These are phyloP conservation scores for Aspergillus ruber DNA, from an alignment of 2,329 filamentous ascomycete species.

Conservation along the genomic window DNA sequence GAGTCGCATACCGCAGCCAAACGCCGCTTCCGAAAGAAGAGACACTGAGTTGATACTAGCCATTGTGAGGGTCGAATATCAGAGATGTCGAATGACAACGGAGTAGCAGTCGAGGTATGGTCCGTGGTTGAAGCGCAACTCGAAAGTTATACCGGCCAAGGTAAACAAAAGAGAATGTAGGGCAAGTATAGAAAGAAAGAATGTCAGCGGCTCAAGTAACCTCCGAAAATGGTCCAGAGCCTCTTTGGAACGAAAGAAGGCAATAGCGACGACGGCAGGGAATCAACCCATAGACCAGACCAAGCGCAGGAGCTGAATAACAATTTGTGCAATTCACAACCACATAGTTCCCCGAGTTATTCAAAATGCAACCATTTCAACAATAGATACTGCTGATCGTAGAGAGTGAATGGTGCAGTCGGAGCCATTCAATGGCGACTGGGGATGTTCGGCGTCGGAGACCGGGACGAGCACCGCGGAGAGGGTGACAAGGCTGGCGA, in stretches of 20 bases:
- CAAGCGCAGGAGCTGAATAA: neutral
- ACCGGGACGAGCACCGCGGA: neutral
- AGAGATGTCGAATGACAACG: neutral
- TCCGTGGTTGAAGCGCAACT: neutral
- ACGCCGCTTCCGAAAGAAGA: constrained; percentile 33
- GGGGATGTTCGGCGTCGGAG: neutral
- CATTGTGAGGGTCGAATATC: constrained; percentile 15
- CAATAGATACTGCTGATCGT: neutral
- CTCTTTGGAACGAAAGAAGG: neutral
- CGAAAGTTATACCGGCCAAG: neutral
- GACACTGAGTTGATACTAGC: constrained; percentile 28
- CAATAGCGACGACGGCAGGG: neutral
- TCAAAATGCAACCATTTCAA: neutral
- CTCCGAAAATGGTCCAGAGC: neutral
- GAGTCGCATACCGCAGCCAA: constrained; percentile 33
- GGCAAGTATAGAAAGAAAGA: neutral
- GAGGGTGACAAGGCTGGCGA: neutral
- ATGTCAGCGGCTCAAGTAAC: neutral
- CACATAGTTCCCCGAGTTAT: neutral
- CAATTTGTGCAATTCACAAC: neutral
- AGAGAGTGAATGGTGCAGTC: neutral
- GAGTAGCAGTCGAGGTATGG: neutral
- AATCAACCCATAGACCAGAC: neutral
- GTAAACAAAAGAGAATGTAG: neutral
- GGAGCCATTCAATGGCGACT: neutral